Conservation (phyloP, 805 yeast species). For the Ogataea pilisensis region DNA sequence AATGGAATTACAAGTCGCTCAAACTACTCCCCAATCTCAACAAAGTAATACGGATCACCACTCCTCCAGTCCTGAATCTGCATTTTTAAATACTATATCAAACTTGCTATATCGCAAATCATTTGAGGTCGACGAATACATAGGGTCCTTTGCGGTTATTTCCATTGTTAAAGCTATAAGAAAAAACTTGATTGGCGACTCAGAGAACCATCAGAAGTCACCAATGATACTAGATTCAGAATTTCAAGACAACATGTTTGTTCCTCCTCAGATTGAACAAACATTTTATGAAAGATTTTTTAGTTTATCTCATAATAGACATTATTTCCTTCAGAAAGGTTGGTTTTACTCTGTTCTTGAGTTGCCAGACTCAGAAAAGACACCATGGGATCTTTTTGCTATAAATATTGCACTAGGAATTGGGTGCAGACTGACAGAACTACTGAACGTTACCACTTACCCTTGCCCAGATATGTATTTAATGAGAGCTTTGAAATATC, state of each 20-base stretch:
- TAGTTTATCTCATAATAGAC: constrained; percentile 17
- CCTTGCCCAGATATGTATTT: constrained; percentile 20
- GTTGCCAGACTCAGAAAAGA: constrained; percentile 6
- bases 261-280: constrained; percentile 14
- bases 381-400: constrained; percentile 17
- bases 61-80: constrained; percentile 2
- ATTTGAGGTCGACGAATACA: constrained; percentile 17
- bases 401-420: constrained; percentile 15
- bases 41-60: not conserved
- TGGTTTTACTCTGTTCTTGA: constrained; percentile 6
- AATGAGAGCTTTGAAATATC: constrained; percentile 13
- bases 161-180: constrained; percentile 21
- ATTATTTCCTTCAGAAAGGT: constrained; percentile 14
- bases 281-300: constrained; percentile 12
- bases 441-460: constrained; percentile 15
- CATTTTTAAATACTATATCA: constrained; percentile 8
- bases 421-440: constrained; percentile 18
- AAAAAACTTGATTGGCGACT: constrained; percentile 13
- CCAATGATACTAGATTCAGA: constrained; percentile 12
- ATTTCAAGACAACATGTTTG: constrained; percentile 8
- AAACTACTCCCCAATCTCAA: not conserved
- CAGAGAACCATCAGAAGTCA: constrained; percentile 4
- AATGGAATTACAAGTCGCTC: not conserved
- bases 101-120: constrained; percentile 11
- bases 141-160: constrained; percentile 23